These are phyloP conservation scores for Cyberlindnera xylosilytica DNA, from an alignment of 805 yeast genomes.

Conservation along the genomic window DNA sequence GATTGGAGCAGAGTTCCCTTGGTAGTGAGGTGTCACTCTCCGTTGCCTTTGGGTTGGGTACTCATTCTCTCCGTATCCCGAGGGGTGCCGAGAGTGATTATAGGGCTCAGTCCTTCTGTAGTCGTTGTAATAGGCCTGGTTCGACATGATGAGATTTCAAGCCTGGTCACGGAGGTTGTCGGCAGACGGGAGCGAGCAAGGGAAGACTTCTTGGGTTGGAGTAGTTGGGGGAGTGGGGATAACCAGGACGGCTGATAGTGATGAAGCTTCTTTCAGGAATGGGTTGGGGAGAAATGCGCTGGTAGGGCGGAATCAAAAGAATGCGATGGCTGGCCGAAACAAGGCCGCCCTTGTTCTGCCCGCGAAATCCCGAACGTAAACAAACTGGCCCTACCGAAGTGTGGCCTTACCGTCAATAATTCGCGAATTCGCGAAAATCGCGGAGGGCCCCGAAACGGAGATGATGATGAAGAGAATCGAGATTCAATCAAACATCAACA, in stretches of 20 bases:
- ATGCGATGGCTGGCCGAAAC: not conserved
- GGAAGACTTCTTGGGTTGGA: no score
- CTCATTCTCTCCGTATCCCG: not conserved
- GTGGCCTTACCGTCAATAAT: not conserved
- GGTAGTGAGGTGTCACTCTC: not conserved
- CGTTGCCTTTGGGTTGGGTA: not conserved
- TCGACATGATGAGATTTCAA: not conserved
- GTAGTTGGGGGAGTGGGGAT: not conserved
- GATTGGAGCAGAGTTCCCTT: not conserved
- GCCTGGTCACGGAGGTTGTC: no score
- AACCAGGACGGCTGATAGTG: not conserved
- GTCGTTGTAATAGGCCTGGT: not conserved
- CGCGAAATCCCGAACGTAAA: not conserved
- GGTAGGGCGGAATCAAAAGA: not conserved
- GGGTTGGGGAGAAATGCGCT: no score
- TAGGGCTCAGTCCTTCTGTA: not conserved
- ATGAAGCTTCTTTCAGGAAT: no score
- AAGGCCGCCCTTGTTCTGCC: not conserved
- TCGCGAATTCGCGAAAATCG: no score
- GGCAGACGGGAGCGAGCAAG: no score
- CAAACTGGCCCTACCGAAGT: constrained; percentile 13
- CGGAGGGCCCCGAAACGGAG: no score
- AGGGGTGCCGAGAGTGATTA: not conserved
- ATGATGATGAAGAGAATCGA: no score
- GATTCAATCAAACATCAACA: not conserved